Percentiles rank a stretch among this genome's conserved stretches.
Conservation (phyloP, 768 basidiomycete genomes). For the Infundibulicybe gibba region DNA sequence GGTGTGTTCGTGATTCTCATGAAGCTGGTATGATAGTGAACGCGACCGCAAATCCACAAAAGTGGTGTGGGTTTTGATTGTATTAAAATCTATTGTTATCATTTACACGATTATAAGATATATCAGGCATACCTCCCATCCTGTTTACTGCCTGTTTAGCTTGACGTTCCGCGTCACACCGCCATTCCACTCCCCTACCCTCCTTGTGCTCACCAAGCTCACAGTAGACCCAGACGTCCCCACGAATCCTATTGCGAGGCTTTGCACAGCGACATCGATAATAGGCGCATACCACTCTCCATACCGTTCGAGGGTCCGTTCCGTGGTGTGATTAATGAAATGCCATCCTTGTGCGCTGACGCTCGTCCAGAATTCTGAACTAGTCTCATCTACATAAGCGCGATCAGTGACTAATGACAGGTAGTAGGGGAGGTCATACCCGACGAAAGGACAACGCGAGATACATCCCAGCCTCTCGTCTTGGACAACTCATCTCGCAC, state of each 20-base stretch:
- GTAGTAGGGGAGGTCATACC: slow-evolving; percentile 12
- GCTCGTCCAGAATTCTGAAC: slow-evolving; percentile 37
- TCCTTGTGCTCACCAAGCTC: slow-evolving; percentile 43
- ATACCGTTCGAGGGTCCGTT: slow-evolving; percentile 26
- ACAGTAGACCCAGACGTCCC: slow-evolving; percentile 57
- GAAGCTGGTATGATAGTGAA: too few relatives aligned
- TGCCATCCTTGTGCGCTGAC: slow-evolving; percentile 37
- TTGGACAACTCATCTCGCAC: slow-evolving; percentile 29
- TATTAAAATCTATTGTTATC: too few relatives aligned
- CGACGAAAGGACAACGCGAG: slow-evolving; percentile 40
- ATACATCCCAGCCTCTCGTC: slow-evolving; percentile 23
- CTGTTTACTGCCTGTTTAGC: too few relatives aligned
- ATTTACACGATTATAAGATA: too few relatives aligned
- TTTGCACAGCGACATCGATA: slow-evolving; percentile 54
- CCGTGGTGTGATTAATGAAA: slow-evolving; percentile 34
- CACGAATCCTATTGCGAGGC: slow-evolving; percentile 52
- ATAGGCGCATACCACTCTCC: slow-evolving; percentile 47
- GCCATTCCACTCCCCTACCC: slow-evolving; percentile 56
- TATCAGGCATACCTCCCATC: too few relatives aligned
- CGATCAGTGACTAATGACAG: too few relatives aligned
- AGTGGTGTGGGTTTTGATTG: too few relatives aligned
- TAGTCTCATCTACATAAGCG: slow-evolving; percentile 36
- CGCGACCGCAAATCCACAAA: too few relatives aligned
- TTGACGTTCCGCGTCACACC: slow-evolving; percentile 30
- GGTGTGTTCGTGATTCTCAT: too few relatives aligned